phyloP scores from a whole-genome alignment of 2,329 filamentous ascomycete genomes.

The Sordariomycetes sp. region DNA sequence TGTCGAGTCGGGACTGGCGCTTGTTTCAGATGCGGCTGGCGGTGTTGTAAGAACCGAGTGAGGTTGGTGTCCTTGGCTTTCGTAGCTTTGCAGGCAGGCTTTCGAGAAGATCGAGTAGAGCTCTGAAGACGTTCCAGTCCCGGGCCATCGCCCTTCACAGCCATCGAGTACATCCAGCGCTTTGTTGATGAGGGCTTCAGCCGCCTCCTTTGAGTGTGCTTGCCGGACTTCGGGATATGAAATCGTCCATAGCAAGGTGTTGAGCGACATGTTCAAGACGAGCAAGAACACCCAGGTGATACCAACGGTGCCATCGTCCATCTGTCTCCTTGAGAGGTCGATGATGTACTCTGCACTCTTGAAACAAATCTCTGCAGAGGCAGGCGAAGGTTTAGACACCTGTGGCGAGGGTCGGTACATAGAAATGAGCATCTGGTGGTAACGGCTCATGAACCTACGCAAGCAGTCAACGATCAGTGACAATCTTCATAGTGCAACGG shows the following conservation, averaged over 20 bases:
- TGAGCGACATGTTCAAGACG: slow-evolving; percentile 83
- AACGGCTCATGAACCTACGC: slow-evolving; percentile 58
- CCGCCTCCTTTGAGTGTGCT: slow-evolving; percentile 62
- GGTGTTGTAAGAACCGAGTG: slow-evolving; percentile 4
- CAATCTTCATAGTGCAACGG: neutral
- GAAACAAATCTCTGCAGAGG: slow-evolving; percentile 75
- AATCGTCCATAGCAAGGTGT: slow-evolving; percentile 83
- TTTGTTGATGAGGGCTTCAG: slow-evolving; percentile 64
- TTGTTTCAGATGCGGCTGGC: slow-evolving; percentile 4
- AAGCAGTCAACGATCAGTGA: slow-evolving; percentile 8
- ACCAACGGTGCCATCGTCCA: slow-evolving; percentile 67
- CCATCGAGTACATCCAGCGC: slow-evolving; percentile 72
- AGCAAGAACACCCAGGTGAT: slow-evolving; percentile 92
- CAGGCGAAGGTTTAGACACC: slow-evolving; percentile 70
- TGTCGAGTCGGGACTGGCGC: slow-evolving; percentile 15
- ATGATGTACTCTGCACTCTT: slow-evolving; percentile 78
- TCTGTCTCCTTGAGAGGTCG: slow-evolving; percentile 69
- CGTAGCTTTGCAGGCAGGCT: slow-evolving; percentile 80
- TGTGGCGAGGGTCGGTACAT: slow-evolving; percentile 89
- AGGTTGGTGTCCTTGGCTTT: slow-evolving; percentile 15
- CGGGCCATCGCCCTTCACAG: slow-evolving; percentile 85
- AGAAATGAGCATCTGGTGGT: slow-evolving; percentile 82
- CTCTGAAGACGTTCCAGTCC: slow-evolving; percentile 72
- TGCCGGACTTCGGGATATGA: slow-evolving; percentile 79
- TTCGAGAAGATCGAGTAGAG: slow-evolving; percentile 73